Percentiles rank a stretch among this genome's conserved stretches.
These are phyloP conservation scores for Quercus dentata DNA, from an alignment of 306 rosid genomes.

Conservation along the genomic window DNA sequence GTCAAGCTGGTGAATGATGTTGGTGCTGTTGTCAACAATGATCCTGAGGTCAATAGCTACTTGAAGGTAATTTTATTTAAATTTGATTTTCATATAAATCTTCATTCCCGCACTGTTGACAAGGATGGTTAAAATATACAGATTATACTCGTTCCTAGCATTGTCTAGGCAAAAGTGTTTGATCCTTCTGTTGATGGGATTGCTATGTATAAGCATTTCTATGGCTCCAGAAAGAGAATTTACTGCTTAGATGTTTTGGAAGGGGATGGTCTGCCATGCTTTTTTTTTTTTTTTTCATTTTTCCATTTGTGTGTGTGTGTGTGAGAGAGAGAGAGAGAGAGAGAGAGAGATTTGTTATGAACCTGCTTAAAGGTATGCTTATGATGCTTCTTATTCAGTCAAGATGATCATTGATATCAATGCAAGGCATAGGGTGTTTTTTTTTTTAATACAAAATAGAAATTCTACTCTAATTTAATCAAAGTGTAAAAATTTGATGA, in stretches of 20 bases:
- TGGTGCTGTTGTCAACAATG: constrained; percentile 81
- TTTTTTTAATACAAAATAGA: too few species aligned
- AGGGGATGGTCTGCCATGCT: neutral
- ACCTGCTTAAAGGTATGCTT: neutral
- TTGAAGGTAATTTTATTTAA: constrained; percentile 61
- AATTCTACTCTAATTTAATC: too few species aligned
- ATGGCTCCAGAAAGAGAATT: neutral
- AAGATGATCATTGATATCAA: neutral
- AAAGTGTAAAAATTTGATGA: too few species aligned
- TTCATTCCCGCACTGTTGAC: neutral
- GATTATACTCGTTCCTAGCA: neutral
- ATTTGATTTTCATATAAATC: constrained; percentile 2
- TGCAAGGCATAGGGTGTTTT: neutral
- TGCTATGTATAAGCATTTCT: too few species aligned
- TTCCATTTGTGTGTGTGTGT: neutral
- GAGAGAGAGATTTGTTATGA: neutral
- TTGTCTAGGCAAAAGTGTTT: neutral
- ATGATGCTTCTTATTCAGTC: neutral
- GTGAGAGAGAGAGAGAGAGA: too few species aligned
- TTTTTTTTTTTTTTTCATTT: neutral
- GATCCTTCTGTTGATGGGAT: neutral
- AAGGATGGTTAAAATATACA: neutral
- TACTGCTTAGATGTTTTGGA: neutral
- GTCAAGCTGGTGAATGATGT: constrained; percentile 91
- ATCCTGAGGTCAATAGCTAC: constrained; percentile 83